Base-by-base conservation (phyloP, 805 yeast species). In the Teunomyces aglyptinius region DNA sequence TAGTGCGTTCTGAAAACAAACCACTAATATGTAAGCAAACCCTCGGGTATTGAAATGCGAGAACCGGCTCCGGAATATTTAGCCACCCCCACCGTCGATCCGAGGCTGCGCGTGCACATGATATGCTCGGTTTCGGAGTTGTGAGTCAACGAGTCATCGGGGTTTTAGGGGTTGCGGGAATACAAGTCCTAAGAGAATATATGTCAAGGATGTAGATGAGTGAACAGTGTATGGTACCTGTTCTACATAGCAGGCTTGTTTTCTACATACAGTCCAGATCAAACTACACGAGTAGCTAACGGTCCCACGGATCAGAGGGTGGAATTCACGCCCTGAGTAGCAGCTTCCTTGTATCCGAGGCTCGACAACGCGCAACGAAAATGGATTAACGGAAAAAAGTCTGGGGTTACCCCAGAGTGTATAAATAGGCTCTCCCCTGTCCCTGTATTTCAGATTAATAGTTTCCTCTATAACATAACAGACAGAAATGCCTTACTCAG, bases 401-500 rank as follows among this genome's bases (percentile, higher is more conserved):
- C 47, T 45, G 47, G 47, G 47, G 47, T 45, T 27, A 24, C 38
- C 44, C 44, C 29, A 20, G 18, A 10, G 31, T 16, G 22, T 41
- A 41, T 41, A 41, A 41, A 41, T 41, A 31, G 38, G 38, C 29
- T 40, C 24, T 10, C 16, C 10, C 20, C 19, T 22, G 6, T 13
- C 34, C 26, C 3, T 6, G 5, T 13, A 13, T 31, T 31, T 13
- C 28, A n/a, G 13, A 19, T 20, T n/a, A 10, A 12, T 19, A 18
- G 13, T n/a, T 19, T 34, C 38, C 8, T 16, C 8, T 12, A 12
- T n/a, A 13, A 13, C 39, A 20, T 3, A 20, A 8, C 12, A 24
- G 16, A 18, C 33, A 27, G 45, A n/a, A 8, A 73, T 72, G 77
- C 78, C 79, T 52, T 82, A 80, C 76, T 71, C 86, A 38, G 67